These are phyloP conservation scores for Zancudomyces culisetae DNA, from an alignment of 371 early-diverging fungal species.

Conservation along the genomic window DNA sequence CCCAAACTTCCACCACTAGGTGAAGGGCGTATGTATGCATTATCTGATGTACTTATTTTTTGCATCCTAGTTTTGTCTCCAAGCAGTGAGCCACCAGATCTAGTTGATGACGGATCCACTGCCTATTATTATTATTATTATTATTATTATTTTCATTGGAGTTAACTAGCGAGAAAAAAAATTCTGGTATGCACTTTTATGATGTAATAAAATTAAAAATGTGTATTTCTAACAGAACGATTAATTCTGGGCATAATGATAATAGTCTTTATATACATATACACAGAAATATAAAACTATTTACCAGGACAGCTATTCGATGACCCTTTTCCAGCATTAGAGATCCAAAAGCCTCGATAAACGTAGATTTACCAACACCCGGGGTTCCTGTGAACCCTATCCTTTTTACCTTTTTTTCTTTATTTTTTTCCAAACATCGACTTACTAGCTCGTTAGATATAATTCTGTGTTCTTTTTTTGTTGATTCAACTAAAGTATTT, in stretches of 20 bases:
- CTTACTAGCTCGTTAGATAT: slow-evolving; percentile 33
- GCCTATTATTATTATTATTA: slow-evolving; percentile 26
- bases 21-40: slow-evolving; percentile 54
- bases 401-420: slow-evolving; percentile 22
- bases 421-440: slow-evolving; percentile 3
- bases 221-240: no score
- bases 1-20: slow-evolving; percentile 48
- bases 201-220: no score
- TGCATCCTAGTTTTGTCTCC: slow-evolving; percentile 73
- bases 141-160: no score
- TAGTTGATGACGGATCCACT: slow-evolving; percentile 54
- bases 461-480: slow-evolving; percentile 29
- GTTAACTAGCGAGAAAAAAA: no score
- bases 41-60: slow-evolving; percentile 29
- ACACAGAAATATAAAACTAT: neutral
- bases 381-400: slow-evolving; percentile 60
- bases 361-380: slow-evolving; percentile 64
- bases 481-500: slow-evolving; percentile 42
- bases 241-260: neutral
- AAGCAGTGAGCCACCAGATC: slow-evolving; percentile 59
- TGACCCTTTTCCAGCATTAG: slow-evolving; percentile 36
- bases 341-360: slow-evolving; percentile 62
- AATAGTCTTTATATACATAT: neutral
- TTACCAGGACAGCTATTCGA: slow-evolving; percentile 48
- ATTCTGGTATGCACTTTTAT: no score